Conservation (phyloP, 345 rosid species). For the Viola odorata region DNA sequence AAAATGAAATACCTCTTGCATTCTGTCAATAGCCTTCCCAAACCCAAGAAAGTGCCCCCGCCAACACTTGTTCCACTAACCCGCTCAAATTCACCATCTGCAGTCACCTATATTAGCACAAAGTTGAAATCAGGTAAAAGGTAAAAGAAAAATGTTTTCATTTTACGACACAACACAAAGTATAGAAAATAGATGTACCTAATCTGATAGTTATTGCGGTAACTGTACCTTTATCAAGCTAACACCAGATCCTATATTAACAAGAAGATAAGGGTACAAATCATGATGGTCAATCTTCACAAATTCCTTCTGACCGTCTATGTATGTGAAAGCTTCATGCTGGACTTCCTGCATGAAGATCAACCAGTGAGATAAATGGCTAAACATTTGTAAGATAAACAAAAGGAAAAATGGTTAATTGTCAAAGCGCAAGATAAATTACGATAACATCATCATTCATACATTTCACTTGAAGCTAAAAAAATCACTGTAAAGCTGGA, state of each 20-base stretch:
- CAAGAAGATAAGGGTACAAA: slow-evolving; percentile 94
- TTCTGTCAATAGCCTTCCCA: slow-evolving; percentile 86
- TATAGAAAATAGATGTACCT: slow-evolving; percentile 7
- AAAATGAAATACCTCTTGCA: slow-evolving; percentile 61
- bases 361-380: neutral
- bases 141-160: slow-evolving; percentile 1
- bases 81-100: slow-evolving; percentile 91
- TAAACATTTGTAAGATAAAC: neutral
- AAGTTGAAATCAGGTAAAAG: neutral
- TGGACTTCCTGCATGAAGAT: slow-evolving; percentile 72
- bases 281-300: slow-evolving; percentile 89
- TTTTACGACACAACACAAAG: slow-evolving; percentile 5
- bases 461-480: no score
- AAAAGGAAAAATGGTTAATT: neutral
- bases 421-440: no score
- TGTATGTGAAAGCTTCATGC: slow-evolving; percentile 98
- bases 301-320: slow-evolving; percentile 90
- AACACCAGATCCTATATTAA: slow-evolving; percentile 97
- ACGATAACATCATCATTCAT: no score
- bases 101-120: slow-evolving; percentile 62
- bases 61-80: slow-evolving; percentile 99
- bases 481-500: no score
- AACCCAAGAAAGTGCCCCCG: slow-evolving; percentile 98
- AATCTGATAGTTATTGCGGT: neutral
- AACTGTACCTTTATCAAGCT: slow-evolving; percentile 86